These are phyloP conservation scores for Phyllosticta citriasiana DNA, from an alignment of 2,329 filamentous ascomycete genomes.

Conservation along the genomic window DNA sequence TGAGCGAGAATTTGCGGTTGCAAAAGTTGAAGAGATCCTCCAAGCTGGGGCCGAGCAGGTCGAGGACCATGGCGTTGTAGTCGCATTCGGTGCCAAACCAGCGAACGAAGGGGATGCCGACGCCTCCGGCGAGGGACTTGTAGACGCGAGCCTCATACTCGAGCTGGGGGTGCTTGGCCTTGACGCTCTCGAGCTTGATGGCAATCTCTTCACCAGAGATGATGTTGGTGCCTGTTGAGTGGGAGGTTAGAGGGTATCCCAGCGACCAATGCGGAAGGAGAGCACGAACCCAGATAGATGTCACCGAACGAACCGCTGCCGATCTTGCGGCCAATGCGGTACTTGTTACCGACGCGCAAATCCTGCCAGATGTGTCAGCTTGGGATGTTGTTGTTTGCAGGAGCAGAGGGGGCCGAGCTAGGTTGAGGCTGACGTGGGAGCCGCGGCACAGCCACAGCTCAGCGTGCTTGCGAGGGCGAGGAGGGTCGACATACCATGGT, in stretches of 20 bases:
- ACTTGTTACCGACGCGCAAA: conserved; percentile 98
- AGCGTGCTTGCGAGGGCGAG: conserved; percentile 24
- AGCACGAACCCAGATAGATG: conserved; percentile 69
- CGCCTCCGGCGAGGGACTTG: conserved; percentile 82
- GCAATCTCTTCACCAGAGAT: conserved; percentile 99
- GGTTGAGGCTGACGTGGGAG: conserved; percentile 8
- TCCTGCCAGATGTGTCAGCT: conserved; percentile 50
- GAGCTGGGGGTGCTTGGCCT: conserved; percentile 97
- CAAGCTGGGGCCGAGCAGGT: conserved; percentile 87
- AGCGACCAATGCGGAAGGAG: neutral
- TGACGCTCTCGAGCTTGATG: conserved; percentile 99
- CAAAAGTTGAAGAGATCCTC: conserved; percentile 99
- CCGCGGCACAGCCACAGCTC: conserved; percentile 7
- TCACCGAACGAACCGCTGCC: conserved; percentile 96
- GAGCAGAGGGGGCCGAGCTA: conserved; percentile 11
- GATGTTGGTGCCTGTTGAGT: conserved; percentile 76
- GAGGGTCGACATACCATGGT: conserved; percentile 45
- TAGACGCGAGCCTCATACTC: conserved; percentile 97
- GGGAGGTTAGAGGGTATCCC: conserved; percentile 2
- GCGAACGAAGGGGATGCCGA: conserved; percentile 96
- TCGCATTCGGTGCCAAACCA: conserved; percentile 99
- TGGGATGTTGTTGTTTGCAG: conserved; percentile 5
- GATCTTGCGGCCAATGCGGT: conserved; percentile 98
- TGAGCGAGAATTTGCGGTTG: conserved; percentile 98
- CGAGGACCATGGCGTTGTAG: conserved; percentile 99